phyloP scores from a whole-genome alignment of 2,329 filamentous ascomycete species.

The Epichloe gansuensis region DNA sequence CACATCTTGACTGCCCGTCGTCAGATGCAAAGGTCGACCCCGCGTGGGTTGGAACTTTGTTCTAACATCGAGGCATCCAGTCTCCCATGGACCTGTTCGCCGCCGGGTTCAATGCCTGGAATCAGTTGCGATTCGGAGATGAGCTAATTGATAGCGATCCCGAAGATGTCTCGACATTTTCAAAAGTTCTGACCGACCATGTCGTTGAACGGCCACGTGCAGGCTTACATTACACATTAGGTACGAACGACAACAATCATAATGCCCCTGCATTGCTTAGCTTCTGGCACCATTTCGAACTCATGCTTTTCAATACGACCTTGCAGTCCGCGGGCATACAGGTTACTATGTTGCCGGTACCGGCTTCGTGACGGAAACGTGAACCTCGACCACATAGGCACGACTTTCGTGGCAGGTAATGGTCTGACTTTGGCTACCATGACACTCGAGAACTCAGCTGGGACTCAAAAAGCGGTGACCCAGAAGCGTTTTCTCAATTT shows the following conservation, averaged over 20 bases:
- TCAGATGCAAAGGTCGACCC: background rate
- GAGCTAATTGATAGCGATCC: slow-evolving; percentile 20
- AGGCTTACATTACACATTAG: slow-evolving; percentile 32
- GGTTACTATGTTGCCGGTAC: slow-evolving; percentile 2
- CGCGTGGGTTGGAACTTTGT: background rate
- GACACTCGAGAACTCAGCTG: background rate
- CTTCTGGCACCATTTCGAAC: background rate
- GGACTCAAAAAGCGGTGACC: background rate
- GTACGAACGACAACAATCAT: slow-evolving; percentile 21
- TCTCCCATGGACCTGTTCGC: slow-evolving; percentile 37
- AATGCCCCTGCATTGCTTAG: background rate
- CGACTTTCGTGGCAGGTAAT: slow-evolving; percentile 1
- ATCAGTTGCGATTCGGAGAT: slow-evolving; percentile 34
- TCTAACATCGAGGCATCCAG: background rate
- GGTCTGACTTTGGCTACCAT: background rate
- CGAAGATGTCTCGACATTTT: slow-evolving; percentile 34
- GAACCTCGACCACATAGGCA: background rate
- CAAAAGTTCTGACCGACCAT: slow-evolving; percentile 25
- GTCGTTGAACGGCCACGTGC: slow-evolving; percentile 24
- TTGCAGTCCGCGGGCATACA: slow-evolving; percentile 1
- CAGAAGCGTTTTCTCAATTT: background rate
- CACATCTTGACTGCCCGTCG: background rate
- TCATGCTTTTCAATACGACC: background rate
- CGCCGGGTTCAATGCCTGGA: slow-evolving; percentile 47
- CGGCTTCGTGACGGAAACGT: background rate